These are phyloP conservation scores for Thermoascus crustaceus DNA, from an alignment of 2,329 filamentous ascomycete genomes.

Conservation along the genomic window DNA sequence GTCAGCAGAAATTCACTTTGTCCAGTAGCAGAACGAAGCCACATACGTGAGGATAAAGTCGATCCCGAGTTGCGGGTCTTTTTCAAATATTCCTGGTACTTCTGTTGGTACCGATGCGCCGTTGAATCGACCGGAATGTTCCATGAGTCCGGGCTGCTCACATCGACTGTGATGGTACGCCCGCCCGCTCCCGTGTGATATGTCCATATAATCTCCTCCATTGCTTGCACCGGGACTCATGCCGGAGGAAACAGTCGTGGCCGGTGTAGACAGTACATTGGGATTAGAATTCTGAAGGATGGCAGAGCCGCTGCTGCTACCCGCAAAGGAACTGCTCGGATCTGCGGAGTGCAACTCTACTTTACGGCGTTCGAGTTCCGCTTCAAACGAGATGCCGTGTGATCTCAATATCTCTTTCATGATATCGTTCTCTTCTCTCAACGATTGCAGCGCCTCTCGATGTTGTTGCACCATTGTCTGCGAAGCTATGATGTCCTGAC, in stretches of 20 bases:
- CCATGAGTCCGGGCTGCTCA: constrained; percentile 4
- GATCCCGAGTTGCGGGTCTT: constrained; percentile 38
- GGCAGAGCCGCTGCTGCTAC: constrained; percentile 28
- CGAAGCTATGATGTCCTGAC: constrained; percentile 59
- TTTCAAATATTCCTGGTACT: constrained; percentile 35
- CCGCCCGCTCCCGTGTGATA: constrained; percentile 19
- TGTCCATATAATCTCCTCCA: constrained; percentile 19
- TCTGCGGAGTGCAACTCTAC: constrained; percentile 20
- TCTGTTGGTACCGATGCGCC: constrained; percentile 2
- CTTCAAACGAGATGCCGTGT: constrained; percentile 52
- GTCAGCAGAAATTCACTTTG: constrained; percentile 3
- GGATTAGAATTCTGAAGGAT: constrained; percentile 9
- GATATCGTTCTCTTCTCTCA: constrained; percentile 70
- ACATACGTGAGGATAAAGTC: constrained; percentile 42
- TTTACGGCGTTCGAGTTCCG: constrained; percentile 35
- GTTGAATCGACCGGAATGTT: constrained; percentile 4
- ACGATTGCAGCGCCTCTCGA: constrained; percentile 63
- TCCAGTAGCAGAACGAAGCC: not conserved
- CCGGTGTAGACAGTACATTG: constrained; percentile 20
- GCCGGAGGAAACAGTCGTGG: constrained; percentile 24
- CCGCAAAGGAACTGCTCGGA: constrained; percentile 35
- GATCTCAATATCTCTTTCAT: constrained; percentile 55
- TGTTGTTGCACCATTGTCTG: constrained; percentile 48
- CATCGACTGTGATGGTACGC: constrained; percentile 11
- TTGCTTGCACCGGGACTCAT: constrained; percentile 22